A percentile compares a stretch with the other conserved stretches of the same genome.
phyloP scores from a whole-genome alignment of 2,329 filamentous ascomycete genomes.

The Cladophialophora carrionii region DNA sequence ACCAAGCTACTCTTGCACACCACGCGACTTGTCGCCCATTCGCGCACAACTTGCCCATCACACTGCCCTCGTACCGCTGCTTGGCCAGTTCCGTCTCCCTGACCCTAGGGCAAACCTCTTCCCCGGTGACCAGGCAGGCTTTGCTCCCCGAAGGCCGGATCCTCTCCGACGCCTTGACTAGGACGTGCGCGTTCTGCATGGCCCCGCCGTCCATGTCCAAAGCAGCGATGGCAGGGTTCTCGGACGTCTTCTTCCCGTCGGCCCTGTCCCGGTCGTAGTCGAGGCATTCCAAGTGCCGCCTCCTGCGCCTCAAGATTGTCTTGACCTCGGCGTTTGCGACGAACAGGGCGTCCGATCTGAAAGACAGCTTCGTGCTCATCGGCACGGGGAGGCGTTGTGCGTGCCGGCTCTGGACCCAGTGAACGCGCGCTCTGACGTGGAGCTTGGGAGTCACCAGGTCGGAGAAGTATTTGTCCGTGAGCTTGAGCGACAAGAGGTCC shows the following conservation, averaged over 20 bases:
- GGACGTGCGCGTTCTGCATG: slow-evolving; percentile 6
- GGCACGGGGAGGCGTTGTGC: slow-evolving; percentile 23
- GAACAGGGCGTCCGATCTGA: slow-evolving; percentile 31
- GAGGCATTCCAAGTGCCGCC: slow-evolving; percentile 29
- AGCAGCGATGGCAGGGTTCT: background rate
- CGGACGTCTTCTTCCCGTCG: background rate
- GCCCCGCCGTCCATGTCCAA: background rate
- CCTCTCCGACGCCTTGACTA: background rate
- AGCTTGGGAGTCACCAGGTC: slow-evolving; percentile 6
- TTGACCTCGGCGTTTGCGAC: slow-evolving; percentile 31
- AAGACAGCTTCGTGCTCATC: slow-evolving; percentile 15
- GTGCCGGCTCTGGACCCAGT: slow-evolving; percentile 25
- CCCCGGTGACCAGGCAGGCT: slow-evolving; percentile 9
- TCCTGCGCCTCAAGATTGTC: slow-evolving; percentile 24
- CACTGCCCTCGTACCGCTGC: slow-evolving; percentile 7
- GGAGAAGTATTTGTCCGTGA: slow-evolving; percentile 40
- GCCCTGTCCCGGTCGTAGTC: slow-evolving; percentile 2
- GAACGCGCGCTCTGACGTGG: slow-evolving; percentile 19
- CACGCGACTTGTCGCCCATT: background rate
- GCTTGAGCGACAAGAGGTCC: slow-evolving; percentile 38
- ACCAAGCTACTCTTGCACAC: background rate
- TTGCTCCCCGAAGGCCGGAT: slow-evolving; percentile 1
- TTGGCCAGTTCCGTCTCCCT: background rate
- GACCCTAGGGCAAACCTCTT: background rate
- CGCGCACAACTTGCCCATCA: background rate